These are phyloP conservation scores for Saccharomycopsis babjevae DNA, from an alignment of 805 yeast species.

Conservation along the genomic window DNA sequence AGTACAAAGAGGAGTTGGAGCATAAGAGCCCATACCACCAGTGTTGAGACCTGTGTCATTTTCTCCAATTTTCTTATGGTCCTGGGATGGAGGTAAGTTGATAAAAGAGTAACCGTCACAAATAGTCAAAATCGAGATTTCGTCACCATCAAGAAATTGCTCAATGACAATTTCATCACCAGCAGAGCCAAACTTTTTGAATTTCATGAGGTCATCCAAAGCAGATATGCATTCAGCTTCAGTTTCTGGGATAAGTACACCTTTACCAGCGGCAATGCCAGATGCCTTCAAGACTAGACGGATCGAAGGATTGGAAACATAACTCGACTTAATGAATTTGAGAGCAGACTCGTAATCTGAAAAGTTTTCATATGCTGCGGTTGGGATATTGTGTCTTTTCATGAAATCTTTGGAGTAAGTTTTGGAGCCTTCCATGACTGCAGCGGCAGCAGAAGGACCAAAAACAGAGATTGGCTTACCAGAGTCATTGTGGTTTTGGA, in stretches of 20 bases:
- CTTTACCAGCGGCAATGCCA: conserved; percentile 98
- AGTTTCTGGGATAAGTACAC: conserved; percentile 83
- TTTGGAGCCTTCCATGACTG: conserved; percentile 93
- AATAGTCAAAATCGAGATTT: conserved; percentile 82
- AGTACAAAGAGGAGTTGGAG: conserved; percentile 95
- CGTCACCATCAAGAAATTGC: conserved; percentile 95
- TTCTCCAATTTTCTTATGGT: conserved; percentile 91
- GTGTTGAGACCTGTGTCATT: conserved; percentile 93
- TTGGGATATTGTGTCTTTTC: conserved; percentile 87
- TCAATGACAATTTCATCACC: conserved; percentile 94
- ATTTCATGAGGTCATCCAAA: conserved; percentile 80
- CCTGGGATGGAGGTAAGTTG: conserved; percentile 96
- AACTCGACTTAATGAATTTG: conserved; percentile 51
- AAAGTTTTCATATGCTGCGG: conserved; percentile 85
- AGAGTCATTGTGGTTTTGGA: conserved; percentile 25
- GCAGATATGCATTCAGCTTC: conserved; percentile 81
- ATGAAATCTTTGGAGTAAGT: conserved; percentile 89
- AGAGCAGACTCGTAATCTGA: conserved; percentile 66
- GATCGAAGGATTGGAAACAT: conserved; percentile 29
- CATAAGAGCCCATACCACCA: conserved; percentile 99
- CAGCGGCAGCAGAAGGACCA: conserved; percentile 91
- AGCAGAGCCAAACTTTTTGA: conserved; percentile 80
- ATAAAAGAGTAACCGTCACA: conserved; percentile 88
- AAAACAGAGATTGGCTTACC: conserved; percentile 71
- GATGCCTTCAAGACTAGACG: conserved; percentile 91